These are phyloP conservation scores for Pythium insidiosum DNA, from an alignment of 352 stramenopile species.

Conservation along the genomic window DNA sequence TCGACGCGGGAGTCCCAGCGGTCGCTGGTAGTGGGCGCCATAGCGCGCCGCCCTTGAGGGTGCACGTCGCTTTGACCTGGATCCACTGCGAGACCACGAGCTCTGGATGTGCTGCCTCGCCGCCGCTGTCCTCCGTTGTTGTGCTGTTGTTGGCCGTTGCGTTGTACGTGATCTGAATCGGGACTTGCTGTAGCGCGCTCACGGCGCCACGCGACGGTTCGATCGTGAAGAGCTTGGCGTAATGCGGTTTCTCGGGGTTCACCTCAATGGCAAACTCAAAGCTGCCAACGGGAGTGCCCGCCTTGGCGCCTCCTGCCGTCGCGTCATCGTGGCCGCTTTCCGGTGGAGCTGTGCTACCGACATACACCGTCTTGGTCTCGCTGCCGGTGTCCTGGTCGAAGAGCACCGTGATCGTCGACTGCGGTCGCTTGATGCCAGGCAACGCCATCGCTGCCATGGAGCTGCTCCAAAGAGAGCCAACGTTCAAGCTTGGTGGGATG, in stretches of 20 bases:
- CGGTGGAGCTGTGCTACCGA: conserved; percentile 36
- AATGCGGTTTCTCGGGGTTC: conserved; percentile 24
- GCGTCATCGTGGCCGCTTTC: conserved; percentile 5
- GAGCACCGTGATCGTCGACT: conserved; percentile 28
- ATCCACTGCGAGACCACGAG: conserved; percentile 21
- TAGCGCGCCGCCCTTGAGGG: conserved; percentile 13
- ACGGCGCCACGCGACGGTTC: conserved; percentile 62
- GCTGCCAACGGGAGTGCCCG: conserved; percentile 12
- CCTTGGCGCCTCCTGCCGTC: background rate
- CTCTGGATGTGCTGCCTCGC: conserved; percentile 1
- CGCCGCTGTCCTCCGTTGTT: background rate
- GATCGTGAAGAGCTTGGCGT: conserved; percentile 56
- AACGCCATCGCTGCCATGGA: conserved; percentile 11
- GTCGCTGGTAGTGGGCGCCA: conserved; percentile 10
- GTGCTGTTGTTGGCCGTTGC: conserved; percentile 5
- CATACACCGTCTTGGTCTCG: conserved; percentile 18
- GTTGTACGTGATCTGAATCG: conserved; percentile 46
- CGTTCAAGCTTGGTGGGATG: conserved; percentile 37
- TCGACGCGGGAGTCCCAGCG: background rate
- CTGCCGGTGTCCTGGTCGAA: conserved; percentile 24
- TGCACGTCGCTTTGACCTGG: conserved; percentile 18
- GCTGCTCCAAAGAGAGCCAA: conserved; percentile 7
- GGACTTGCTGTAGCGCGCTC: conserved; percentile 37
- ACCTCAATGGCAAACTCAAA: conserved; percentile 65
- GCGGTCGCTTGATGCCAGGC: conserved; percentile 34